Evolutionary conservation across 805 yeast genomes (phyloP).

Genomic region (Yarrowia phangngaensis): DNA sequence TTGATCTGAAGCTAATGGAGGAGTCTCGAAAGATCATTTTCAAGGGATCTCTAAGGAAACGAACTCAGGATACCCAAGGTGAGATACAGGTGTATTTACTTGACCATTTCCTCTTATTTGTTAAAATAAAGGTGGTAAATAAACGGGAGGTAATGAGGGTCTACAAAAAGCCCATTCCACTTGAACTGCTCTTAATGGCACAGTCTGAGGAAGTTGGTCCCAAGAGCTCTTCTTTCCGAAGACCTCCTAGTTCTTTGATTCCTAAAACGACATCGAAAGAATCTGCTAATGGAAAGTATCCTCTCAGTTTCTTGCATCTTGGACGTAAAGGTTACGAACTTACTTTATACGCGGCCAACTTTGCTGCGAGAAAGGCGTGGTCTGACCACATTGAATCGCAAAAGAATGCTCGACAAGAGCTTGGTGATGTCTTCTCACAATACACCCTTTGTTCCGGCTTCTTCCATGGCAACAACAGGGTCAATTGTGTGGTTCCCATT

Average conservation of each 20-base stretch:
- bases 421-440: constrained; percentile 74
- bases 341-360: constrained; percentile 43
- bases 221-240: constrained; percentile 38
- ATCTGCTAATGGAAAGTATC: constrained; percentile 38
- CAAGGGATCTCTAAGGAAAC: constrained; percentile 69
- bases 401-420: constrained; percentile 64
- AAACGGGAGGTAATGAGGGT: constrained; percentile 90
- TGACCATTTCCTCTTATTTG: constrained; percentile 83
- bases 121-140: constrained; percentile 78
- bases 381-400: constrained; percentile 76
- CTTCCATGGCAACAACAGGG: constrained; percentile 69
- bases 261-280: constrained; percentile 28
- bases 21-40: constrained; percentile 76
- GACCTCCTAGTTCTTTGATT: constrained; percentile 33
- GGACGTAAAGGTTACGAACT: constrained; percentile 49
- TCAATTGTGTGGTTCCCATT: constrained; percentile 88
- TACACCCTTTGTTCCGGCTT: constrained; percentile 69
- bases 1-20: constrained; percentile 77
- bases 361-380: constrained; percentile 67
- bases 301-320: constrained; percentile 49
- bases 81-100: constrained; percentile 81
- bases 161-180: constrained; percentile 57
- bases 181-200: constrained; percentile 43
- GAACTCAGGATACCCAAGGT: constrained; percentile 67
- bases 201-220: constrained; percentile 76